Evolutionary conservation across 331 rosid species (phyloP), one percentile per base, ranked within the genome.

Genomic region (Quercus tomentella): DNA sequence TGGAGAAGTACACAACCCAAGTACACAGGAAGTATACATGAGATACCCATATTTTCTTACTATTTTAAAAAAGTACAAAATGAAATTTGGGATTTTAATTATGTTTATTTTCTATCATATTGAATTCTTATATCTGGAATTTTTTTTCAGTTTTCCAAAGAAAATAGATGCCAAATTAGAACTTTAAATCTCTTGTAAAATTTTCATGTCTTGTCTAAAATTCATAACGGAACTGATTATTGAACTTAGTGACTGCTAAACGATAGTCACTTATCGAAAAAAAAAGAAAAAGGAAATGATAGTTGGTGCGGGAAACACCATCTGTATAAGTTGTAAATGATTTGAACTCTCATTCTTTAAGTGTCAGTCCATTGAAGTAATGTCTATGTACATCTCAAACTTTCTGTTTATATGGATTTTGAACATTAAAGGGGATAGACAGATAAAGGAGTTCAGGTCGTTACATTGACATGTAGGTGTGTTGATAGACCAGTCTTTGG

Each of bases 21-120:
- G 49, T 41, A 41, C 49, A 9, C 49, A 41, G 14, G 49, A 41
- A 9, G 1, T 41, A 41, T 41, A 41, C 49, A 41, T 41, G 49
- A 0, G 14, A 41, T 41, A 41, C 49, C 49, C 9, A 41, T 41
- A 41, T 41, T 41, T 41, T 41, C 49, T 9, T 21, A 35, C 43
- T 65, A 26, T 31, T 41, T 61, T 55, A 16, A 25, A 69, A 69
- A 17, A 37, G 49, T 5, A 7, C 51, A 56, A 41, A 41, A 30
- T 41, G 16, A 75, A 49, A 84, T 49, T 58, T 75, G 62, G 25
- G 76, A 18, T 43, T 22, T 58, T 35, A 22, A 30, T 75, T 23
- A 60, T 78, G 52, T 82, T 70, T 9, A 56, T 61, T 87, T 71
- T 83, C 58, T 5, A 54, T 63, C 30, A 6, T 57, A 63, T 12